A percentile compares a stretch with the other conserved stretches of the same genome.
These are phyloP conservation scores for Quercus robur DNA, from an alignment of 306 rosid genomes.

Conservation along the genomic window DNA sequence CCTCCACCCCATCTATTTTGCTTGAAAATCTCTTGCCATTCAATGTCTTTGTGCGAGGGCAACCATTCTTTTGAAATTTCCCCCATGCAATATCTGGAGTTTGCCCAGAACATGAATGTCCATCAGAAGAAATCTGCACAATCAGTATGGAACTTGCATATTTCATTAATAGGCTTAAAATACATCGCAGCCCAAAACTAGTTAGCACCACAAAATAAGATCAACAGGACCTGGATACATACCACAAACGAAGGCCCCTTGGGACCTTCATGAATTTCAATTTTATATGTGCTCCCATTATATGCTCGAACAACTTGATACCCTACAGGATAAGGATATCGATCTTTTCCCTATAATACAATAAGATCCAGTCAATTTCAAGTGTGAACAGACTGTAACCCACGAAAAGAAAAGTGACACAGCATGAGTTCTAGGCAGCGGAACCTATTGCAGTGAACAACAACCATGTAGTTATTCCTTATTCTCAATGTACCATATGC, in stretches of 20 bases:
- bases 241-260: slow-evolving; percentile 82
- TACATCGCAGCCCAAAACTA: slow-evolving; percentile 7
- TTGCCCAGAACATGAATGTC: slow-evolving; percentile 65
- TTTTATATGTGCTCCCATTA: slow-evolving; percentile 60
- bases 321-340: slow-evolving; percentile 88
- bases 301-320: slow-evolving; percentile 64
- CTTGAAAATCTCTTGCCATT: slow-evolving; percentile 77
- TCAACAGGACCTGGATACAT: slow-evolving; percentile 23
- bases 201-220: slow-evolving; percentile 10
- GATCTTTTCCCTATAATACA: slow-evolving; percentile 73
- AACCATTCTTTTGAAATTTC: slow-evolving; percentile 65
- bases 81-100: slow-evolving; percentile 86
- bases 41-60: slow-evolving; percentile 59
- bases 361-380: not conserved
- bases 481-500: not conserved
- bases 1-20: slow-evolving; percentile 91
- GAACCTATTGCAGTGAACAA: not conserved
- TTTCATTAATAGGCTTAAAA: slow-evolving; percentile 14
- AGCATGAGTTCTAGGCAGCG: not conserved
- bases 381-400: not conserved
- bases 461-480: not conserved
- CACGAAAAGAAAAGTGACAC: not conserved
- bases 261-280: slow-evolving; percentile 79
- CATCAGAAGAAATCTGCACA: slow-evolving; percentile 68
- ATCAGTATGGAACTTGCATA: slow-evolving; percentile 5